These are phyloP conservation scores for Quercus glauca DNA, from an alignment of 306 rosid species.

Conservation along the genomic window DNA sequence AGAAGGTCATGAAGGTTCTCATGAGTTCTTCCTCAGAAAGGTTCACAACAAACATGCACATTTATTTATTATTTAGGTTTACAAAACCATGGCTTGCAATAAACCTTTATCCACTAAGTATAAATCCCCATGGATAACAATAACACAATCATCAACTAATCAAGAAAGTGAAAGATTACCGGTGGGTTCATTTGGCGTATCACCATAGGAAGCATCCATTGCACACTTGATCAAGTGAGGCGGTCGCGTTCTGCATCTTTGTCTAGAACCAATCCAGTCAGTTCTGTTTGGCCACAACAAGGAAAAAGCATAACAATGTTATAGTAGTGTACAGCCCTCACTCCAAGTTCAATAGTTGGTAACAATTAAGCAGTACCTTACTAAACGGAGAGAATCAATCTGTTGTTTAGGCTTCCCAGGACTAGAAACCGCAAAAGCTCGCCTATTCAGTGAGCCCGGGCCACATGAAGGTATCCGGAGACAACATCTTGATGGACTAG, in stretches of 20 bases:
- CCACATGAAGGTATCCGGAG: slow-evolving; percentile 37
- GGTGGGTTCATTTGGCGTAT: slow-evolving; percentile 56
- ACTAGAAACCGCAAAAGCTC: slow-evolving; percentile 22
- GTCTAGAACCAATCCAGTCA: slow-evolving; percentile 29
- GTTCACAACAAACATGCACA: neutral
- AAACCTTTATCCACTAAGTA: neutral
- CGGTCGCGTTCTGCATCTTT: slow-evolving; percentile 23
- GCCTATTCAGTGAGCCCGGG: slow-evolving; percentile 21
- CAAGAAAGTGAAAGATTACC: slow-evolving; percentile 41
- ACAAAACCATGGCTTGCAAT: neutral
- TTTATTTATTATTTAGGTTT: neutral
- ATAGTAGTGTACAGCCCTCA: slow-evolving; percentile 8
- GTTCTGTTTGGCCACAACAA: slow-evolving; percentile 16
- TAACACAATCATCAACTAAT: neutral
- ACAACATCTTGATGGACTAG: slow-evolving; percentile 54
- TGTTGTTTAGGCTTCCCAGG: slow-evolving; percentile 29
- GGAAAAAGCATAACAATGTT: slow-evolving; percentile 3
- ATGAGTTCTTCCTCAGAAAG: no score
- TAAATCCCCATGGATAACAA: neutral
- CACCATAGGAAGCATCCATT: slow-evolving; percentile 82
- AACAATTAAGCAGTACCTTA: slow-evolving; percentile 44
- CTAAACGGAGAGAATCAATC: slow-evolving; percentile 26
- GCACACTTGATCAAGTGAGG: slow-evolving; percentile 54
- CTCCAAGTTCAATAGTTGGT: slow-evolving; percentile 9
- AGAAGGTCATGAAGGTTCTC: no score